Base-by-base conservation (phyloP, 805 yeast species). In the Helenozyma baotianmanensis region DNA sequence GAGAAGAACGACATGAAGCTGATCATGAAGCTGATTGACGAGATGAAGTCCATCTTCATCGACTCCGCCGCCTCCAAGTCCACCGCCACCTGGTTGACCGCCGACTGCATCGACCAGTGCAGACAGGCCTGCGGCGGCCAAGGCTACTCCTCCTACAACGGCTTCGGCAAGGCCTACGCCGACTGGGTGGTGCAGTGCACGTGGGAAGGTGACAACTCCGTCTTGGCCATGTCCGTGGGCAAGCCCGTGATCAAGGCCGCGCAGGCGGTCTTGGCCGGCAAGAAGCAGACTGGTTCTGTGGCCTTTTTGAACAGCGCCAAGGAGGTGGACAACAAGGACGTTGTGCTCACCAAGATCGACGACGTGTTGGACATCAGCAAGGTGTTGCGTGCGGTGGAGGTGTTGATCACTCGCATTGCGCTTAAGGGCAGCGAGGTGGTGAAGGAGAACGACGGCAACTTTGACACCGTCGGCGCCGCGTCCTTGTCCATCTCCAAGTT, bases 181-280 rank as follows among this genome's bases (percentile, higher is more conserved):
- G 51, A 47, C 42, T 47, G 50, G 50, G 51, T 45, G 15, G 51
- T 47, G 22, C 51, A 47, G 29, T 47, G 51, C 26, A 47, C 51
- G 6, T 47, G 51, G 51, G 51, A 47, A 21, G 51, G 51, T 21
- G 51, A 47, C 44, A 47, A 47, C 34, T 43, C 48, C 3, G 50
- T 47, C 27, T 40, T 47, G 34, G 47, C 48, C 24, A 43, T 47
- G 48, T 43, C 50, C 6, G 50, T 41, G 10, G 51, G 50, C 4
- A 47, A 47, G 39, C 50, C 48, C 5, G 30, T 47, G 21, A 45
- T 45, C 31, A 40, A 42, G 29, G 39, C 47, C 4, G 49, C 38
- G 16, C 28, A 17, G 16, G 39, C 32, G 5, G 51, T 38, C 9
- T 36, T 44, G 47, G 34, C 37, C 14, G 45, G 40, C 27, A 36